Base-by-base conservation (phyloP, 78 protist genomes). In the Dictyostelium firmibasis region DNA sequence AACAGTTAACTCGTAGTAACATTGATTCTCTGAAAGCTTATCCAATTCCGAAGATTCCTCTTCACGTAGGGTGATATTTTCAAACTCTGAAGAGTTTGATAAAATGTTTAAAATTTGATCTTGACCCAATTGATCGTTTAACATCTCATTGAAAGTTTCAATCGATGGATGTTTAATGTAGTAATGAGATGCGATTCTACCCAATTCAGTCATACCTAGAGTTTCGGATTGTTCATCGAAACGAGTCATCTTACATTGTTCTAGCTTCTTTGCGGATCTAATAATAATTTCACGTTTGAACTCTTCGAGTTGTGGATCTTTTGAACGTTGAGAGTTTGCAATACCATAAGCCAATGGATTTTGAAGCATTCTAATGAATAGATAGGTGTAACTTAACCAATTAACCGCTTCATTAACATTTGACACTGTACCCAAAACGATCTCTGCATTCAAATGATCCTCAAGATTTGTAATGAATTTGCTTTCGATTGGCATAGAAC, bases 381-480 rank as follows among this genome's bases (percentile, higher is more conserved):
- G 74, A 92, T 98, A 99, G 67, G 99, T 98, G 97, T 98, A 99
- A 27, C 97, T 18, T 31, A 99, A 85, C 99, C 99, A 99, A 70
- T 20, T 38, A n/a, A 89, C 35, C 3, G 99, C 99, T 79, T 99
- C 99, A 16, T 36, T 44, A 1, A 98, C 78, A 31, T 77, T 97
- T 6, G 98, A 43, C 9, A 99, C 99, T 2, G 99, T 99, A 11
- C 99, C 99, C n/a, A 98, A 92, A 20, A 98, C 98, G n/a, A 99
- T 83, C 92, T 99, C 99, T 36, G 99, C 99, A 91, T 98, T 98
- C 70, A 99, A 96, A 83, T 99, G 95, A 82, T 98, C 99, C 7
- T 93, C 53, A 25, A 99, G 75, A 18, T 50, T 70, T 33, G 72
- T 77, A 44, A 77, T 85, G 23, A 97, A 92, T 44, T 91, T 93